Evolutionary conservation across 352 stramenopile genomes (phyloP).

Genomic region (Globisporangium radiosum): DNA sequence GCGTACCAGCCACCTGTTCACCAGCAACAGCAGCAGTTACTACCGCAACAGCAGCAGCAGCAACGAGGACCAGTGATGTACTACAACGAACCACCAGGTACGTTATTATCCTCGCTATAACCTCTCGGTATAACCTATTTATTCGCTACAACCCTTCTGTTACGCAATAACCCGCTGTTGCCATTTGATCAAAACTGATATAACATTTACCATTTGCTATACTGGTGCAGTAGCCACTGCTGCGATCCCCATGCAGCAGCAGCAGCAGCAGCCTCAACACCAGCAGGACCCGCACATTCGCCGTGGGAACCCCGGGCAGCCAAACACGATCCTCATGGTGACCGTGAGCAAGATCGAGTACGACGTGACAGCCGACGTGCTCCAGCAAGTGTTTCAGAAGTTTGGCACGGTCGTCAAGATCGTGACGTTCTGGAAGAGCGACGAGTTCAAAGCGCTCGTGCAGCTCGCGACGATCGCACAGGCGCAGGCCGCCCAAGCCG

Average conservation of each 20-base stretch:
- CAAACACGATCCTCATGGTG: constrained; percentile 76
- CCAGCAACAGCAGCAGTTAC: constrained; percentile 17
- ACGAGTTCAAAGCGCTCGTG: constrained; percentile 76
- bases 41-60: constrained; percentile 5
- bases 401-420: constrained; percentile 82
- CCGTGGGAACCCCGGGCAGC: constrained; percentile 28
- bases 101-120: not conserved
- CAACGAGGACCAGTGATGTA: constrained; percentile 3
- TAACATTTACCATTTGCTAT: too few relatives aligned
- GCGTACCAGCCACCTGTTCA: constrained; percentile 4
- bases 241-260: not conserved
- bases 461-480: constrained; percentile 75
- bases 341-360: constrained; percentile 80
- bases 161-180: too few relatives aligned
- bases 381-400: constrained; percentile 82
- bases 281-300: constrained; percentile 5
- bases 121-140: not conserved
- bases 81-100: constrained; percentile 4
- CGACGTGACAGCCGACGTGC: constrained; percentile 71
- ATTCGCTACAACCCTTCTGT: too few relatives aligned
- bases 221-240: too few relatives aligned
- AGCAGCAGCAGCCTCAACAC: not conserved
- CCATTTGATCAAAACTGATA: too few relatives aligned
- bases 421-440: constrained; percentile 77
- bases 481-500: constrained; percentile 56